Conservation (phyloP, 2,329 filamentous ascomycete species). For the Fusarium dlaminii region DNA sequence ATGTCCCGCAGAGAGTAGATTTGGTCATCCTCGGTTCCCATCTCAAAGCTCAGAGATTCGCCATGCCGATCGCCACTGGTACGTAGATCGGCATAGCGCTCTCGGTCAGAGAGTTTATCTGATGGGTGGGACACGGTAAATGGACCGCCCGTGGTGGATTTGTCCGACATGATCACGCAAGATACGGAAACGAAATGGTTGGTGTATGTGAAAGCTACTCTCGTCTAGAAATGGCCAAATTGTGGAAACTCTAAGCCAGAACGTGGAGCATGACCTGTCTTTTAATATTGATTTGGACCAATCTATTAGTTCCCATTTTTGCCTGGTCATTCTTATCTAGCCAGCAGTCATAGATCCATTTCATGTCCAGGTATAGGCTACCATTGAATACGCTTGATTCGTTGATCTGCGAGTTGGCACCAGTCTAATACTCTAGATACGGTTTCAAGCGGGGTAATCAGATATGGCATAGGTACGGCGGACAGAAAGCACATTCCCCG, state of each 20-base stretch:
- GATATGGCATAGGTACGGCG: neutral
- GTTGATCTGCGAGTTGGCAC: neutral
- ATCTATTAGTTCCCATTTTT: neutral
- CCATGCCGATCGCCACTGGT: neutral
- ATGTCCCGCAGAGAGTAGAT: neutral
- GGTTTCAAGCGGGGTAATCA: neutral
- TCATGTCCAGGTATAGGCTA: neutral
- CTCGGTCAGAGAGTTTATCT: neutral
- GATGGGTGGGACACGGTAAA: neutral
- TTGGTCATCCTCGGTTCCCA: neutral
- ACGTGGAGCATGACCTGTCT: neutral
- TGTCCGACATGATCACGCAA: neutral
- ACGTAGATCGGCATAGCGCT: neutral
- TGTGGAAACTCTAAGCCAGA: neutral
- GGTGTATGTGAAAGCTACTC: neutral
- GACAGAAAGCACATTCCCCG: neutral
- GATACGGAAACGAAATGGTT: too few species aligned
- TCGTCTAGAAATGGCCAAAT: neutral
- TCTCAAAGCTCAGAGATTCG: neutral
- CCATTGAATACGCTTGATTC: neutral
- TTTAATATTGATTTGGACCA: neutral
- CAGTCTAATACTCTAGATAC: too few species aligned
- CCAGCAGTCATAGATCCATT: too few species aligned
- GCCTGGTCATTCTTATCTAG: neutral
- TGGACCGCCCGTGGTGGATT: neutral